phyloP scores from a whole-genome alignment of 139 green algal species.

The Ulvella scutata region DNA sequence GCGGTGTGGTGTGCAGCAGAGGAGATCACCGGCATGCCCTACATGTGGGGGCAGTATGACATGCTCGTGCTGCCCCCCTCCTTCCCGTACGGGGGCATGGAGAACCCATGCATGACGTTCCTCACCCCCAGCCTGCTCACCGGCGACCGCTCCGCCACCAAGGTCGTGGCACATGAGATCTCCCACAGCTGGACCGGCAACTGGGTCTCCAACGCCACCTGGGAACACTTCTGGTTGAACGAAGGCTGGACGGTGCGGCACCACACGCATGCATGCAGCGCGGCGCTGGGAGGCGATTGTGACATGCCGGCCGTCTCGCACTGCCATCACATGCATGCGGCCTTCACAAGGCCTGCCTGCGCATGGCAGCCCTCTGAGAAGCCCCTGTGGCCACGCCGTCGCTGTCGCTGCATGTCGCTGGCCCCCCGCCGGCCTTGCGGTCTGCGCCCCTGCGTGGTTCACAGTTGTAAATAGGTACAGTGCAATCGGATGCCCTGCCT shows the following conservation, averaged over 20 bases:
- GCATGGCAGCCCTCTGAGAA: too few species aligned
- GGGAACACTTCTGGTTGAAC: conserved; percentile 66
- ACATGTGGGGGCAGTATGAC: conserved; percentile 87
- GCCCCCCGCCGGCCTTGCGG: too few species aligned
- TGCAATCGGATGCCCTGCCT: neutral
- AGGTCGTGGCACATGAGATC: conserved; percentile 86
- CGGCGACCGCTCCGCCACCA: conserved; percentile 57
- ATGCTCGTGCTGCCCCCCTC: conserved; percentile 80
- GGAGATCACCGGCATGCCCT: conserved; percentile 55
- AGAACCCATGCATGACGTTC: conserved; percentile 84
- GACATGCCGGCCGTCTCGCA: too few species aligned
- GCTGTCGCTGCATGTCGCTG: neutral
- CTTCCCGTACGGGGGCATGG: conserved; percentile 81
- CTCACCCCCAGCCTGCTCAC: conserved; percentile 82
- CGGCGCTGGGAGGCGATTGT: too few species aligned
- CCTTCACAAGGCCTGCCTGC: too few species aligned
- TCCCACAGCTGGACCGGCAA: conserved; percentile 87
- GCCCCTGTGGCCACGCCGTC: too few species aligned
- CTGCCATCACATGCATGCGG: too few species aligned
- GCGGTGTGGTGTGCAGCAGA: conserved; percentile 32
- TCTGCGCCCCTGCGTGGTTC: too few species aligned
- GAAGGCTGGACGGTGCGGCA: conserved; percentile 26
- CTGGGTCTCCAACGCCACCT: conserved; percentile 73
- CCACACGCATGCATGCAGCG: too few species aligned
- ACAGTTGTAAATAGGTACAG: neutral